Evolutionary conservation across 768 basidiomycete genomes (phyloP), one percentile per base, ranked within the genome.

Genomic region (Lactifluus piperatus): DNA sequence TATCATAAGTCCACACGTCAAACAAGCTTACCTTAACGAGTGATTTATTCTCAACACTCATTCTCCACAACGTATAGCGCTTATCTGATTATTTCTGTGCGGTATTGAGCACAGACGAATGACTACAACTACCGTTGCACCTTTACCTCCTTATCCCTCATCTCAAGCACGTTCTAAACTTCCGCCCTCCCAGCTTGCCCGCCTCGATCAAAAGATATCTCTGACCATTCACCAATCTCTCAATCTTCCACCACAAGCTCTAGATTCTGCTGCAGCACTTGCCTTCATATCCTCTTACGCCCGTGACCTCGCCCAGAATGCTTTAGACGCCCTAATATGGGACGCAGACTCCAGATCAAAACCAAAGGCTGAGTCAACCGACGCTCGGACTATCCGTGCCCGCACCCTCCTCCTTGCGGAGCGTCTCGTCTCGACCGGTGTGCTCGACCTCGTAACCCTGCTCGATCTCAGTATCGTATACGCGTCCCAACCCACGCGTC

Each of bases 401-500:
- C 72, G 75, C 32, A 75, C 78, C 0, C 71, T 90, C 8, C 65
- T 77, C 6, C 77, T 90, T 5, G 79, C 86, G 0, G 81, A 83
- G 65, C 79, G 77, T 43, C 66, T 84, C 20, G 80, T 76, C 1
- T 64, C 68, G 2, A 67, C 71, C 3, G 51, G 70, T n/a, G 66
- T 68, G 16, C 68, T 87, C 11, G 81, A 82, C 53, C 67, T 79
- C 6, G 76, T 76, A 60, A 79, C 77, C 0, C 72, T 91, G 2
- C 72, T 89, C 11, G 85, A 89, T 69, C 75, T 90, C 13, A 71
- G 81, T 24, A 76, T 88, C 58, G 75, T 77, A 5, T 86, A 83
- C 66, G 75, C 79, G 0, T 69, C 70, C 1, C 73, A 81, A 54
- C 65, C 73, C 18, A 71, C 77, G 18, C 79, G 74, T 49, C 67